A percentile compares a stretch with the other conserved stretches of the same genome.
Evolutionary conservation across 495 filamentous ascomycete species (phyloP).

Genomic region (Penicillium riverlandense): DNA sequence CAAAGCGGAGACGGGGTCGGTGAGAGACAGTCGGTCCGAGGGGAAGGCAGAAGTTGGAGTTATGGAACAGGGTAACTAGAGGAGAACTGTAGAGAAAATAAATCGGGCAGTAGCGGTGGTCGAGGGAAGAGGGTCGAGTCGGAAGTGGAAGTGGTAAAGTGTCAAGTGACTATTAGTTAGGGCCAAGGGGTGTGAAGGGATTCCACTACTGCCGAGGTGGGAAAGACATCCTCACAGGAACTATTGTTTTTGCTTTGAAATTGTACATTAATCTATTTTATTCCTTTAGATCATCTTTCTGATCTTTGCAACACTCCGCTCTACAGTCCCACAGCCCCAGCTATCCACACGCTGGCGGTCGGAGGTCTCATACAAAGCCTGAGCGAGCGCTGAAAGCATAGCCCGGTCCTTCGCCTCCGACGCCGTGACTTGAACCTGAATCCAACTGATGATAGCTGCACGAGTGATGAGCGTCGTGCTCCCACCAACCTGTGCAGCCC

Average conservation of each 20-base stretch:
- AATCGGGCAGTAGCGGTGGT: too few relatives aligned
- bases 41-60: conserved; percentile 1
- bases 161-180: too few relatives aligned
- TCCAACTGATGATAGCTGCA: conserved; percentile 75
- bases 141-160: too few relatives aligned
- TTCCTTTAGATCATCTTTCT: conserved; percentile 3
- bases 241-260: background rate
- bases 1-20: conserved; percentile 24
- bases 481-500: conserved; percentile 65
- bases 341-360: conserved; percentile 56
- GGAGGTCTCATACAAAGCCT: conserved; percentile 59
- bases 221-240: too few relatives aligned
- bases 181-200: too few relatives aligned
- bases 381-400: conserved; percentile 50
- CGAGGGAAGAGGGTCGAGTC: too few relatives aligned
- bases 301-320: conserved; percentile 21
- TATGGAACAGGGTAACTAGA: background rate
- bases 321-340: conserved; percentile 56
- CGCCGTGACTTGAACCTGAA: conserved; percentile 49
- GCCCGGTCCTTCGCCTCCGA: conserved; percentile 36
- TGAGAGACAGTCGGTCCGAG: conserved; percentile 8
- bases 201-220: too few relatives aligned
- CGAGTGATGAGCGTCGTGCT: conserved; percentile 82
- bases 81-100: too few relatives aligned
- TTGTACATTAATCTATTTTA: background rate